These are phyloP conservation scores for Phialophora tarda DNA, from an alignment of 2,329 filamentous ascomycete genomes.

Conservation along the genomic window DNA sequence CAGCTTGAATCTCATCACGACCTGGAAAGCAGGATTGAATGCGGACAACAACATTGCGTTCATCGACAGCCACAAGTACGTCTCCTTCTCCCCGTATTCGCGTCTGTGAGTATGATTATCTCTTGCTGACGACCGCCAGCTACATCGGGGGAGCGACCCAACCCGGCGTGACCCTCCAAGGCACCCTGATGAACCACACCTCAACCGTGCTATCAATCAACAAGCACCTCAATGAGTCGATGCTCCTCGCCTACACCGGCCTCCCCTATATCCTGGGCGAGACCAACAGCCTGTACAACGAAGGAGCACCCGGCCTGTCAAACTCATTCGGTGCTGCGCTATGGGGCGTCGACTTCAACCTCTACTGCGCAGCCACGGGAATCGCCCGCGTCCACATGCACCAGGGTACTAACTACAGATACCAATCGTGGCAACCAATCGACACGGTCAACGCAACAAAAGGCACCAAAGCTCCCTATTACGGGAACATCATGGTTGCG, in stretches of 20 bases:
- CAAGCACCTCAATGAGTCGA: constrained; percentile 56
- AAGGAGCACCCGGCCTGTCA: constrained; percentile 66
- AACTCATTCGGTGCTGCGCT: constrained; percentile 70
- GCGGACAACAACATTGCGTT: constrained; percentile 56
- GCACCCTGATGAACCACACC: constrained; percentile 68
- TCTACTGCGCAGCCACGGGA: constrained; percentile 62
- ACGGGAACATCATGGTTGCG: constrained; percentile 65
- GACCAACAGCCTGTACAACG: constrained; percentile 66
- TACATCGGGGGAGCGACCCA: constrained; percentile 66
- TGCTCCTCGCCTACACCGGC: constrained; percentile 47
- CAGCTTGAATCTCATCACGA: constrained; percentile 56
- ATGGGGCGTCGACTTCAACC: constrained; percentile 68
- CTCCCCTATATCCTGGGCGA: constrained; percentile 65
- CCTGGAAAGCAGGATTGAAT: constrained; percentile 63
- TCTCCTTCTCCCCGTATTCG: not conserved
- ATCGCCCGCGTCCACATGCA: constrained; percentile 68
- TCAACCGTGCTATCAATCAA: constrained; percentile 59
- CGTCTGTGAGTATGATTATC: not conserved
- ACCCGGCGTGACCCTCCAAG: constrained; percentile 67
- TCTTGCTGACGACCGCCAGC: constrained; percentile 46
- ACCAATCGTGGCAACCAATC: constrained; percentile 66
- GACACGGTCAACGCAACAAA: constrained; percentile 45
- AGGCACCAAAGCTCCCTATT: constrained; percentile 69
- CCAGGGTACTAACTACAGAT: constrained; percentile 67
- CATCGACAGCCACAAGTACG: constrained; percentile 66